A percentile compares a stretch with the other conserved stretches of the same genome.
Evolutionary conservation across 2,329 filamentous ascomycete species (phyloP).

Genomic region (Orbilia brochopaga): DNA sequence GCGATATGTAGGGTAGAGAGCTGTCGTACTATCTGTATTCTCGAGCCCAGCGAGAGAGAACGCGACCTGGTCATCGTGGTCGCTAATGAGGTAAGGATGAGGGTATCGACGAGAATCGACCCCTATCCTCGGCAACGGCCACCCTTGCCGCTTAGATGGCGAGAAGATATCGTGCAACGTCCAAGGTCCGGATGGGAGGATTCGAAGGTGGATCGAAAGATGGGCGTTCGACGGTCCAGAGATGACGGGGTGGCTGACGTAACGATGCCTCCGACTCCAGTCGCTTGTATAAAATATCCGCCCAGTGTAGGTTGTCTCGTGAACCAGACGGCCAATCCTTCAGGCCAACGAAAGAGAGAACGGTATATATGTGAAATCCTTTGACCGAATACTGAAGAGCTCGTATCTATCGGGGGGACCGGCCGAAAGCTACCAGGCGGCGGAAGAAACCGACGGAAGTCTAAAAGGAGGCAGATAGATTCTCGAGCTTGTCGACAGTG

Average conservation of each 20-base stretch:
- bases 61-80: slow-evolving; percentile 39
- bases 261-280: too few species aligned
- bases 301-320: too few species aligned
- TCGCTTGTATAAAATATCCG: too few species aligned
- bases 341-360: too few species aligned
- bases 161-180: background rate
- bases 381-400: too few species aligned
- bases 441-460: background rate
- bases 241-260: too few species aligned
- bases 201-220: background rate
- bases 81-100: slow-evolving; percentile 28
- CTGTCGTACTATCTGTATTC: slow-evolving; percentile 22
- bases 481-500: background rate
- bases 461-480: background rate
- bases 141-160: slow-evolving; percentile 7
- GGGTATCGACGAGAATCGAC: slow-evolving; percentile 48
- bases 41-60: slow-evolving; percentile 26
- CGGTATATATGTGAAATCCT: too few species aligned
- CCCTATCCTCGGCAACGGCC: slow-evolving; percentile 44
- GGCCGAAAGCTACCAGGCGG: background rate
- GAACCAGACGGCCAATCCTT: too few species aligned
- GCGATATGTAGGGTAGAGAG: background rate
- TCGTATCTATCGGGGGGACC: background rate
- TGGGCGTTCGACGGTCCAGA: background rate
- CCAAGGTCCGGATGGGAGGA: background rate